Evolutionary conservation across 2,329 filamentous ascomycete species (phyloP), one percentile per base, ranked within the genome.

Genomic region (Cercospora zeae-maydis): DNA sequence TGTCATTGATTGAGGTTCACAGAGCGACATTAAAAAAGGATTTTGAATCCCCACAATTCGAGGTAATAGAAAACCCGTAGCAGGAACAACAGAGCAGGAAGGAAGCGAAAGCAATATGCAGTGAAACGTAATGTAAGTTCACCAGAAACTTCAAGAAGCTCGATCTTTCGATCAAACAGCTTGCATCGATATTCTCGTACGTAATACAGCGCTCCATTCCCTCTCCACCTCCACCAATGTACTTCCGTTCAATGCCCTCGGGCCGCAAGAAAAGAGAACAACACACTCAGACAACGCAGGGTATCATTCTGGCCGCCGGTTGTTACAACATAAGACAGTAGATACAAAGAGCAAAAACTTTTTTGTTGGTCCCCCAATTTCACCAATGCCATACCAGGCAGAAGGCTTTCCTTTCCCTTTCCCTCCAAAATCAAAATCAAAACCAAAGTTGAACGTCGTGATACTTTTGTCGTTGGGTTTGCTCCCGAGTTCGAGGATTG

Each of bases 291-390:
- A 49, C 49, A 53, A 59, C 31, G 24, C 24, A 27, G 63, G 63
- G 63, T 65, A 65, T 65, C 58, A 55, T 63, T 53, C 54, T 63
- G 61, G 61, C 58, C 53, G 63, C 58, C 53, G 63, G 61, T 34
- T 58, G 63, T 65, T 58, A 45, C 27, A 53, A 53, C 57, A 61
- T 61, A 58, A 55, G 19, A 57, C 24, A 52, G 37, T 47, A 56
- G 39, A 57, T 49, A 49, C 42, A 49, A 24, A 30, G 24, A 62
- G 52, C 36, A 58, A n/a, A 52, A 62, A 16, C 49, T 39, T 49
- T 39, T 49, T 49, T 61, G 24, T 27, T 6, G 6, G 24, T 27
- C 6, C 24, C 24, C 24, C 24, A 27, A 27, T 27, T 3, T 27
- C 24, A 27, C 16, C 36, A 39, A n/a, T 47, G 47, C 61, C 47